Evolutionary conservation across 2,329 filamentous ascomycete species (phyloP).

Genomic region (Penicillium sp.): DNA sequence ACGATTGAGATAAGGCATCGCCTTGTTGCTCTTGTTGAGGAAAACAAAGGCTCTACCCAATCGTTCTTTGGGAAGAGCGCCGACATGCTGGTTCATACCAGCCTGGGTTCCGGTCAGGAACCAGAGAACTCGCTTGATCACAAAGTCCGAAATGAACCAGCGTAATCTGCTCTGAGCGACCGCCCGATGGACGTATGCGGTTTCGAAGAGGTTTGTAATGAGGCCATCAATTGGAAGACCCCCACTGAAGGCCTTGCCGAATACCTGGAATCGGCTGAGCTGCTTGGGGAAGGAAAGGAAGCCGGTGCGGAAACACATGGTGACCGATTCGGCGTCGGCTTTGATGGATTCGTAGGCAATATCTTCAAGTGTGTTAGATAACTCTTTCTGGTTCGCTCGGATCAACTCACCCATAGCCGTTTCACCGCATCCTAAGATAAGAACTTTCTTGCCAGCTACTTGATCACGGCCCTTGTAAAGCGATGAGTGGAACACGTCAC

Average conservation of each 20-base stretch:
- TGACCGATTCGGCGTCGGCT: constrained; percentile 13
- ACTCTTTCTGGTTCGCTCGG: neutral
- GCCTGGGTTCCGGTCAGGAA: constrained; percentile 14
- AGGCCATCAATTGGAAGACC: constrained; percentile 15
- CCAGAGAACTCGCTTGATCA: constrained; percentile 14
- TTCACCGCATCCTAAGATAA: constrained; percentile 15
- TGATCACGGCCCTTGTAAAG: constrained; percentile 11
- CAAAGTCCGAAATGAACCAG: constrained; percentile 14
- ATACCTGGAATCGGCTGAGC: constrained; percentile 14
- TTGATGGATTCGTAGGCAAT: constrained; percentile 19
- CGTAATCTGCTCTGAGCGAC: constrained; percentile 10
- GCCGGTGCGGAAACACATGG: constrained; percentile 15
- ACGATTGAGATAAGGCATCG: constrained; percentile 17
- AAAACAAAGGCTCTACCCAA: constrained; percentile 14
- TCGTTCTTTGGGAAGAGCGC: constrained; percentile 11
- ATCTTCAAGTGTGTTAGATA: constrained; percentile 2
- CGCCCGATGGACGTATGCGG: constrained; percentile 12
- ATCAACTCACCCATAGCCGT: constrained; percentile 15
- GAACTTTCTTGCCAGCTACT: constrained; percentile 13
- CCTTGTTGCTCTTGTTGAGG: constrained; percentile 17
- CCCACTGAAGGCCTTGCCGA: constrained; percentile 12
- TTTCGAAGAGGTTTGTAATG: constrained; percentile 16
- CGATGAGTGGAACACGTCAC: constrained; percentile 16
- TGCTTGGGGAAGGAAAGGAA: constrained; percentile 16
- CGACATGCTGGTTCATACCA: constrained; percentile 16